Evolutionary conservation across 805 yeast genomes (phyloP), one percentile per base, ranked within the genome.

Genomic region (Yarrowia bubula): DNA sequence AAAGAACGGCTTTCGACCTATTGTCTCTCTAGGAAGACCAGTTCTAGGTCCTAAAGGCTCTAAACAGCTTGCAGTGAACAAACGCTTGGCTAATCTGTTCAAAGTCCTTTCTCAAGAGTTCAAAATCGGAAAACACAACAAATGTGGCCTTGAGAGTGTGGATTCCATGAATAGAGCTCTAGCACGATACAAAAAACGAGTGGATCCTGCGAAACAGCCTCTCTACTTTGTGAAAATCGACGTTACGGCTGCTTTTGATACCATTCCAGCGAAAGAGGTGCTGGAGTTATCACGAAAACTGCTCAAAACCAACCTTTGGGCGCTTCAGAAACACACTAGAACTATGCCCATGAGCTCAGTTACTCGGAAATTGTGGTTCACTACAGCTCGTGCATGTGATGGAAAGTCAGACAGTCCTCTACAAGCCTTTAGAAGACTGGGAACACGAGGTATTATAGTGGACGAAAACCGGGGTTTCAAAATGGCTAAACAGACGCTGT

Each of bases 191-290:
- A 8, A 17, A 3, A 13, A 18, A 11, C 1, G 14, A 1, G 14
- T 32, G 47, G 32, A 32, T 14, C n/a, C 11, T 13, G 8, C 8
- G 9, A 15, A 11, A n/a, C 42, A 9, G n/a, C 8, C 8, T 10
- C 51, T 58, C n/a, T 14, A 14, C 33, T 58, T 58, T 44, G 64
- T 58, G 43, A 58, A 58, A 22, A 44, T 58, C 6, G 64, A 58
- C 15, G 42, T 58, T 10, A 44, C 50, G 1, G 51, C 64, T 13
- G 50, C 51, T 5, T 58, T 43, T 18, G 64, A 58, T 11, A 33
- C 51, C 7, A 58, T 58, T 33, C 64, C 64, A 3, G 43, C 64
- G 11, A 4, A 18, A 7, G 22, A 22, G 11, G 64, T 44, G 18
- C 14, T 18, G 22, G 51, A 58, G 3, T 14, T 58, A 1, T 17